Conservation (phyloP, 805 yeast species). For the Cyberlindnera lachancei region DNA sequence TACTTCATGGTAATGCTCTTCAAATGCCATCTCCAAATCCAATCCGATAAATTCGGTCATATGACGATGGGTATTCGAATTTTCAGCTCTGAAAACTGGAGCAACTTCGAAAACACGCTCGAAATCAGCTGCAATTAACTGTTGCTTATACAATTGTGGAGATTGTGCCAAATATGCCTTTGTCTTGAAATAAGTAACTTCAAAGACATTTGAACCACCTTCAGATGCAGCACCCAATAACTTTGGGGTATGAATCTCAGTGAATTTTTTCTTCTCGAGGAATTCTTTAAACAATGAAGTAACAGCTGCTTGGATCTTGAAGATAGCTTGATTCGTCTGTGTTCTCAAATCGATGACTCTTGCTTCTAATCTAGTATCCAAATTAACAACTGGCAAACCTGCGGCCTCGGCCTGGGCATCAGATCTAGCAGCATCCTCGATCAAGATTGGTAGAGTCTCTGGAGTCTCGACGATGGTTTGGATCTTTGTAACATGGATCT, state of each 20-base stretch:
- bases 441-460: constrained; percentile 82
- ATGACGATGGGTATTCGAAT: constrained; percentile 98
- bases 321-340: constrained; percentile 94
- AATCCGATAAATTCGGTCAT: constrained; percentile 98
- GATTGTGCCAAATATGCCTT: constrained; percentile 95
- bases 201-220: constrained; percentile 97
- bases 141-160: constrained; percentile 97
- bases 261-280: constrained; percentile 56
- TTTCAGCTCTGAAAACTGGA: constrained; percentile 98
- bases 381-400: constrained; percentile 87
- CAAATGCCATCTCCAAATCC: constrained; percentile 96
- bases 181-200: constrained; percentile 85
- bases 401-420: constrained; percentile 91
- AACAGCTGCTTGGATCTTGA: constrained; percentile 88
- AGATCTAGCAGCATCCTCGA: constrained; percentile 94
- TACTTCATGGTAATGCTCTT: constrained; percentile 96
- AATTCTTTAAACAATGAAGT: constrained; percentile 86
- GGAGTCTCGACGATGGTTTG: constrained; percentile 83
- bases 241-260: constrained; percentile 95
- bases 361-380: constrained; percentile 91
- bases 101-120: constrained; percentile 95
- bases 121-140: constrained; percentile 95
- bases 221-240: constrained; percentile 92
- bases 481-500: constrained; percentile 69
- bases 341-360: constrained; percentile 97